These are phyloP conservation scores for Arachnopeziza araneosa DNA, from an alignment of 2,329 filamentous ascomycete genomes.

Conservation along the genomic window DNA sequence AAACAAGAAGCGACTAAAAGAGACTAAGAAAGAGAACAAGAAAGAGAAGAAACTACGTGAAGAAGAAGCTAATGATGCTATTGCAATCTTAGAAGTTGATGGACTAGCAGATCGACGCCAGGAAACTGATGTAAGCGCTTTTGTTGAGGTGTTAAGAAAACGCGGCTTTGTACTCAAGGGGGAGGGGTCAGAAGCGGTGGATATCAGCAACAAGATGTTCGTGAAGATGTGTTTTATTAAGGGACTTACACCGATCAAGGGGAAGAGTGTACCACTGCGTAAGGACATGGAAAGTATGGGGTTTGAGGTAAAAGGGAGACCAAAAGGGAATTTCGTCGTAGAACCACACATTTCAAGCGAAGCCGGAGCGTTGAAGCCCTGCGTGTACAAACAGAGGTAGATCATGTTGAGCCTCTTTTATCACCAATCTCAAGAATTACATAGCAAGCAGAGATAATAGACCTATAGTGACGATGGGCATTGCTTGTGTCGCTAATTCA, in stretches of 20 bases:
- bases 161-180: slow-evolving; percentile 81
- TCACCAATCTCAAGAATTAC: not conserved
- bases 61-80: slow-evolving; percentile 43
- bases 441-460: not conserved
- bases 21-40: slow-evolving; percentile 38
- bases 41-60: no score
- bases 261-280: slow-evolving; percentile 58
- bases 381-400: slow-evolving; percentile 81
- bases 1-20: slow-evolving; percentile 46
- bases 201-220: slow-evolving; percentile 95
- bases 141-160: slow-evolving; percentile 74
- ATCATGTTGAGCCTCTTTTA: not conserved
- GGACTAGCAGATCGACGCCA: slow-evolving; percentile 56
- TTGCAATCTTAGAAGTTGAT: slow-evolving; percentile 66
- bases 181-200: slow-evolving; percentile 54
- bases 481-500: not conserved
- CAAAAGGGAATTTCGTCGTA: slow-evolving; percentile 67
- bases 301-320: slow-evolving; percentile 57
- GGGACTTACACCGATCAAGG: slow-evolving; percentile 64
- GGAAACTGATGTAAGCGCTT: slow-evolving; percentile 82
- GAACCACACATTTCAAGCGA: slow-evolving; percentile 62
- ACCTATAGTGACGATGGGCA: not conserved
- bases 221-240: slow-evolving; percentile 95
- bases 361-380: slow-evolving; percentile 73
- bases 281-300: slow-evolving; percentile 43